These are phyloP conservation scores for Leishmania major DNA, from an alignment of 208 protist species.

Conservation along the genomic window DNA sequence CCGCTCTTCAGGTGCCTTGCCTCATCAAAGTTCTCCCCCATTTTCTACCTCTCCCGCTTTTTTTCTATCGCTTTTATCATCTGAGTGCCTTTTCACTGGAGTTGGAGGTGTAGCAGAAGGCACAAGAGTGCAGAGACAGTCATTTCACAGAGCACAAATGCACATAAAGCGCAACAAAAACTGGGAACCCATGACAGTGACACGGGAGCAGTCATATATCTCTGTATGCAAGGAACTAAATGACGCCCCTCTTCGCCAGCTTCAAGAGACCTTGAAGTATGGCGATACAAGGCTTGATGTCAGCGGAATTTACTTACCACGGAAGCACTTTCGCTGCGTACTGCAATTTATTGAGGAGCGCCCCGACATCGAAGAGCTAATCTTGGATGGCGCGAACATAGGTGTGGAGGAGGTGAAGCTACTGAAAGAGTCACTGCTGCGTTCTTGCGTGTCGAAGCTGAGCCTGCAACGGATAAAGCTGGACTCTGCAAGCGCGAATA, in stretches of 20 bases:
- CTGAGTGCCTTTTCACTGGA: neutral
- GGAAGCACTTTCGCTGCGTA: slow-evolving; percentile 43
- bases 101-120: neutral
- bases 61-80: neutral
- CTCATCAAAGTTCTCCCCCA: neutral
- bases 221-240: slow-evolving; percentile 15
- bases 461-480: slow-evolving; percentile 49
- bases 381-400: slow-evolving; percentile 48
- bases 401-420: slow-evolving; percentile 28
- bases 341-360: slow-evolving; percentile 41
- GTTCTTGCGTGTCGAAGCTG: slow-evolving; percentile 40
- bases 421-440: slow-evolving; percentile 39
- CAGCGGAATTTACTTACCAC: slow-evolving; percentile 50
- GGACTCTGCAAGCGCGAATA: slow-evolving; percentile 19
- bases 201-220: slow-evolving; percentile 17
- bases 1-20: neutral
- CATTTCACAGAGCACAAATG: neutral
- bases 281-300: slow-evolving; percentile 26
- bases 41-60: neutral
- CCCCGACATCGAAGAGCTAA: slow-evolving; percentile 52
- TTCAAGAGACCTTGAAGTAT: slow-evolving; percentile 8
- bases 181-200: neutral
- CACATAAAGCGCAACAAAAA: neutral
- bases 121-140: neutral
- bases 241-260: slow-evolving; percentile 12